These are phyloP conservation scores for Globisporangium canariense DNA, from an alignment of 352 stramenopile genomes.

Conservation along the genomic window DNA sequence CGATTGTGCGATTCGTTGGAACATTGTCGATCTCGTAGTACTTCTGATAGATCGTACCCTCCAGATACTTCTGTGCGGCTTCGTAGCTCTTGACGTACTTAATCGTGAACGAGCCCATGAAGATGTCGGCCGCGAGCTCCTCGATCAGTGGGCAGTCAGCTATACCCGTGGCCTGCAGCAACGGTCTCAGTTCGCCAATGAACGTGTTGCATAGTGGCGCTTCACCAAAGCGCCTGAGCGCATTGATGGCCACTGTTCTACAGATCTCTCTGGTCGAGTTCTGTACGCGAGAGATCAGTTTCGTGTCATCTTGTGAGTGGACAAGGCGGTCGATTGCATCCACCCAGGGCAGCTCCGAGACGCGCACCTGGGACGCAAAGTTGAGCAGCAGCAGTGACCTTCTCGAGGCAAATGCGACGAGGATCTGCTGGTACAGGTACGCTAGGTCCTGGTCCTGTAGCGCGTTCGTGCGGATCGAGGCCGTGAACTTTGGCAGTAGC, in stretches of 20 bases:
- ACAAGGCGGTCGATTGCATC: slow-evolving; percentile 2
- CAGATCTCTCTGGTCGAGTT: neutral
- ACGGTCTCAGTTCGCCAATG: slow-evolving; percentile 9
- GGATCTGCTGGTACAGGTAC: slow-evolving; percentile 12
- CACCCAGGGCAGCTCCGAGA: slow-evolving; percentile 19
- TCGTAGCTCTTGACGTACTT: slow-evolving; percentile 17
- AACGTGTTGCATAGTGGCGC: slow-evolving; percentile 13
- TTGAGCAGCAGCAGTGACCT: slow-evolving; percentile 21
- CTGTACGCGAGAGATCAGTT: neutral
- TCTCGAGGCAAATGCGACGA: slow-evolving; percentile 16
- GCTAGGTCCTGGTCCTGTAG: too few relatives aligned
- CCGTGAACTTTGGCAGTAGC: too few relatives aligned
- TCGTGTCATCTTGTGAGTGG: neutral
- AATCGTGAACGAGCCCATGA: slow-evolving; percentile 16
- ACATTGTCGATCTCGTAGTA: slow-evolving; percentile 14
- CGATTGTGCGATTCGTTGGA: neutral
- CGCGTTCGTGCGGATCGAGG: too few relatives aligned
- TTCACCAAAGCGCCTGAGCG: slow-evolving; percentile 8
- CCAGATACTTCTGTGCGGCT: slow-evolving; percentile 6
- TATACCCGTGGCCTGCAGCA: slow-evolving; percentile 2
- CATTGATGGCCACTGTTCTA: neutral
- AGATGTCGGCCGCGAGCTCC: slow-evolving; percentile 24
- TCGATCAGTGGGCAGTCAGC: slow-evolving; percentile 13
- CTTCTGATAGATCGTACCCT: slow-evolving; percentile 16
- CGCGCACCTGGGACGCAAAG: slow-evolving; percentile 16